phyloP scores from a whole-genome alignment of 78 protist species.

The Polysphondylium violaceum region DNA sequence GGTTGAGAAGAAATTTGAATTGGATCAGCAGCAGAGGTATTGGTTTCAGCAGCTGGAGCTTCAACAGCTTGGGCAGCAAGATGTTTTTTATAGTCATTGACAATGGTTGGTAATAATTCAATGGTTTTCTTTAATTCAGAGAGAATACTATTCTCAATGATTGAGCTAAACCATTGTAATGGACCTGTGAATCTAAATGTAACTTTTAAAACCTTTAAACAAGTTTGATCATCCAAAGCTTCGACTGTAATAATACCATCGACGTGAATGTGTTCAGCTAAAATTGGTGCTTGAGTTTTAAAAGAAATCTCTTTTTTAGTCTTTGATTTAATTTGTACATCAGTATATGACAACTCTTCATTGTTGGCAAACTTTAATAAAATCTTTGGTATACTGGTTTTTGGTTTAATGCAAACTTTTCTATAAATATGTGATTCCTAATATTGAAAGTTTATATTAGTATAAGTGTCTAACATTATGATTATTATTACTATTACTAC shows the following conservation, averaged over 20 bases:
- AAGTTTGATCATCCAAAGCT: slow-evolving; percentile 62
- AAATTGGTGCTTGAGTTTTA: slow-evolving; percentile 71
- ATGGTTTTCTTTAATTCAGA: slow-evolving; percentile 62
- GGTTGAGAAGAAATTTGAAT: too few species aligned
- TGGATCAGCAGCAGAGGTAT: too few species aligned
- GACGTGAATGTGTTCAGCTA: slow-evolving; percentile 61
- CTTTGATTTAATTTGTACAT: slow-evolving; percentile 67
- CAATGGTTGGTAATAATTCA: slow-evolving; percentile 38
- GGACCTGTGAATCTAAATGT: slow-evolving; percentile 73
- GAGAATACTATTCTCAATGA: slow-evolving; percentile 60
- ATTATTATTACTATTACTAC: not conserved
- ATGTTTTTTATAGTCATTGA: slow-evolving; percentile 40
- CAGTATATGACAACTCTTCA: slow-evolving; percentile 60
- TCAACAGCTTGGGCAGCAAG: not conserved
- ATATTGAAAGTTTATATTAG: not conserved
- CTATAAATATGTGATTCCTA: slow-evolving; percentile 32
- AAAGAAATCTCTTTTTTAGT: slow-evolving; percentile 44
- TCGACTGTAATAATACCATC: slow-evolving; percentile 70
- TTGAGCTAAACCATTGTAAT: slow-evolving; percentile 72
- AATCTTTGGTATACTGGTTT: slow-evolving; percentile 66
- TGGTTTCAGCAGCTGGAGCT: not conserved
- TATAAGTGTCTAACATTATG: not conserved
- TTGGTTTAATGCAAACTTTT: slow-evolving; percentile 68
- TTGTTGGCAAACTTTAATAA: slow-evolving; percentile 60
- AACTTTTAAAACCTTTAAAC: slow-evolving; percentile 54